Base-by-base conservation (phyloP, 371 early-diverging fungal genomes). In the Smittium culicis region DNA sequence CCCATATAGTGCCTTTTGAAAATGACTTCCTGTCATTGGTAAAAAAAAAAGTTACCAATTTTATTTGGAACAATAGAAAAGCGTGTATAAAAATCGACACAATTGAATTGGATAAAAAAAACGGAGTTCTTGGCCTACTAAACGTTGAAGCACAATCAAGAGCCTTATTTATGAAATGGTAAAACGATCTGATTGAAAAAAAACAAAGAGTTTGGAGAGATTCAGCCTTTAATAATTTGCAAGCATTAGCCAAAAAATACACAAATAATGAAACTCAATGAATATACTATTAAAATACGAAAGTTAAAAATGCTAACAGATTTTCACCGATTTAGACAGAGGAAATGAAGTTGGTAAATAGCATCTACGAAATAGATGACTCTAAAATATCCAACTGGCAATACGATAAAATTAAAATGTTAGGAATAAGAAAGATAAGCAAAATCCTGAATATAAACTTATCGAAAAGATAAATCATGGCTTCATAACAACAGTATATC, bases 61-160 rank as follows among this genome's bases (percentile, higher is more conserved):
- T 63, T 31, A 32, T 63, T 32, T 63, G 63, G 63, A 63, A 33
- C 34, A 35, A 35, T 32, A 31, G 32, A 63, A 63, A 63, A 63
- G 31, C 33, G 35, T 17, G 63, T 30, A 63, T 63, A 34, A 35
- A 35, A n/a, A 31, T 63, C 5, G n/a, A 63, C n/a, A 33, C n/a
- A 27, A 14, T 63, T 27, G 63, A 63, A 63, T 24, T 60, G 14
- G 34, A n/a, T n/a, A 5, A 32, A n/a, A 32, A 63, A 30, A 34
- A 34, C n/a, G 63, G 63, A 30, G 63, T 24, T 32, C 35, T n/a
- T n/a, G 63, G 63, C 11, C 34, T 63, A 33, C 11, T 32, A n/a
- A n/a, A n/a, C n/a, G 33, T 63, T 63, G 34, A 31, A 5, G n/a
- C 5, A n/a, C 25, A 63, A 5, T 33, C 35, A 35, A 63, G 32